Percentiles rank a stretch among this genome's conserved stretches.
Evolutionary conservation across 345 rosid genomes (phyloP).

Genomic region (Abelmoschus esculentus): DNA sequence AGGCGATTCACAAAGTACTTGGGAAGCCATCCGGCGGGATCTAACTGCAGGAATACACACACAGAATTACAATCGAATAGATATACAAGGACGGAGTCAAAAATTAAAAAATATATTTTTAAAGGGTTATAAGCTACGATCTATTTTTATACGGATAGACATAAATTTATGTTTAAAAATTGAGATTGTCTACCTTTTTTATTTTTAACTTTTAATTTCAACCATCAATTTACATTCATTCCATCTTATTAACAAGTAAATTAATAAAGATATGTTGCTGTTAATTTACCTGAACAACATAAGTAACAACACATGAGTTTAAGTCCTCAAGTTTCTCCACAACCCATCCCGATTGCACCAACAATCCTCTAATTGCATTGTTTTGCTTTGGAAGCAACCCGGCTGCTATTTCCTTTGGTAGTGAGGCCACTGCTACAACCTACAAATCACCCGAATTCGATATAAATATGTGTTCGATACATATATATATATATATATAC

Average conservation of each 20-base stretch:
- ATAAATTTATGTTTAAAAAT: too few relatives aligned
- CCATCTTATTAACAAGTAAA: too few relatives aligned
- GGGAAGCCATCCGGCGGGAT: conserved; percentile 90
- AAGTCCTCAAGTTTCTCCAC: conserved; percentile 67
- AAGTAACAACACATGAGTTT: conserved; percentile 61
- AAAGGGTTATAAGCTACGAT: too few relatives aligned
- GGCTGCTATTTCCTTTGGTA: conserved; percentile 1
- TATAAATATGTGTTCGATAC: too few relatives aligned
- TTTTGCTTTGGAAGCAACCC: conserved; percentile 40
- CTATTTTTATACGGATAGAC: too few relatives aligned
- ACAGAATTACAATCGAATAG: neutral
- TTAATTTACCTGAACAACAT: conserved; percentile 55
- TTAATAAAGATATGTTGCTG: too few relatives aligned
- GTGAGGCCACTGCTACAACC: conserved; percentile 10
- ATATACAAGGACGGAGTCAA: too few relatives aligned
- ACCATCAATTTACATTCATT: too few relatives aligned
- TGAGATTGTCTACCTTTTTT: too few relatives aligned
- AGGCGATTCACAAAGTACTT: conserved; percentile 68
- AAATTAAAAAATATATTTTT: too few relatives aligned
- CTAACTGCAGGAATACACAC: conserved; percentile 34
- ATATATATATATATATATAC: too few relatives aligned
- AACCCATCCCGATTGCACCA: conserved; percentile 83
- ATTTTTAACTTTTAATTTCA: too few relatives aligned
- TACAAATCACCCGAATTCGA: neutral
- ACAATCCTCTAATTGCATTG: conserved; percentile 51